Evolutionary conservation across 345 rosid species (phyloP), one percentile per base, ranked within the genome.

Genomic region (Acer negundo): DNA sequence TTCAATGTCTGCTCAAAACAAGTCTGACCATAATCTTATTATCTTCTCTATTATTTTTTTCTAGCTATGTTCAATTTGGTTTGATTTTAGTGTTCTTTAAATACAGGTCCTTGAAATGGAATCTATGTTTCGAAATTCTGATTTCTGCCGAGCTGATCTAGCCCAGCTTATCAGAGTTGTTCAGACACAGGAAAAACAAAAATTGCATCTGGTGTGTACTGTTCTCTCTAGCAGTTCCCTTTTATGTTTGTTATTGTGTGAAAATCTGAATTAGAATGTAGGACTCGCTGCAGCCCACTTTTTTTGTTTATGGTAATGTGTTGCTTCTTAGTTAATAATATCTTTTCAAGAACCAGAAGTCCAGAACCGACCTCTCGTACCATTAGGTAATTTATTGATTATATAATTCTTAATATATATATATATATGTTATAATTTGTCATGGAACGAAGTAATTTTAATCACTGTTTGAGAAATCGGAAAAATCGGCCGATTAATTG

Each of bases 1-100:
- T 95, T 95, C 89, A 93, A 76, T 72, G 94, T 91, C 77, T 93
- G 93, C 90, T 95, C 99, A 0, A 91, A 92, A 92, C 96, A 93
- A 82, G 98, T 95, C 7, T 11, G 19, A 35, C 53, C 53, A 3
- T 67, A 19, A 1, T 35, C 17, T 20, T 16, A 7, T 10, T 44
- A 12, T 51, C 16, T 16, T 51, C 4, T 59, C 12, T 38, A 5
- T 22, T 22, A 13, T 2, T 0, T 10, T 3, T 68, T 46, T 2
- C 8, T 17, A 16, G n/a, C 3, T 26, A 8, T 9, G 8, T 35
- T 62, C 40, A 47, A 73, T 8, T 19, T 59, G 63, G n/a, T 19
- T 19, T 71, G 12, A 63, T 73, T 58, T 59, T 11, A 68, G 40
- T 17, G 28, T 42, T 35, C 80, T 61, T 76, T 46, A 10, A 16